Base-by-base conservation (phyloP, 2,329 filamentous ascomycete species). In the Phymatotrichopsis omnivora region DNA sequence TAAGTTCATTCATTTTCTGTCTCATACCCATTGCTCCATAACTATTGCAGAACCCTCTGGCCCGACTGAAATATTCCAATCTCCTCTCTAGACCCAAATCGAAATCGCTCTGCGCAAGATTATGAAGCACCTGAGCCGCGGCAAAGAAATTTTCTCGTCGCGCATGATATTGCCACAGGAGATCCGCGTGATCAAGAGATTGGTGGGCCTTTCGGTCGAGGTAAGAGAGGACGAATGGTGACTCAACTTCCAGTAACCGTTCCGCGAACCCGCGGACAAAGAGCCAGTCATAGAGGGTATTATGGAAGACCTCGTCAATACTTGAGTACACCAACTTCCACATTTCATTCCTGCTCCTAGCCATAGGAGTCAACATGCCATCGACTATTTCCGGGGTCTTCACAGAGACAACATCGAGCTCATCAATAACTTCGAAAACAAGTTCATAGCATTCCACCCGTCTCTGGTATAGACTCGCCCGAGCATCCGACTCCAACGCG, bases 251-350 rank as follows among this genome's bases (percentile, higher is more conserved):
- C 25, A 98, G 74, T 22, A 98, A 74, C 11, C 86, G 80, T 53
- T 95, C 85, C 7, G 77, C 82, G 78, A 84, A 87, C 14, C 82
- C 81, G 61, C 87, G 80, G 42, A 74, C 67, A 55, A 96, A 78
- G 64, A 98, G 98, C 89, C 91, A 98, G 59, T 95, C 87, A 62
- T 95, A 98, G n/a, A 98, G 72, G 58, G 85, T 85, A 51, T 85
- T 93, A 62, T 96, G 82, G 68, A 98, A 98, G 4, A 95, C 83
- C 60, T 95, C 85, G 56, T 98, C 91, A 11, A 80, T 75, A 0
- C 89, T 93, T 47, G 74, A 75, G 60, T 93, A 85, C 57, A 98
- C 86, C 2, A 95, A 83, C 33, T 80, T 76, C 64, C 96, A 94
- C 0, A 91, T 89, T 66, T 98, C 89, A 38, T 77, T 75, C 54